phyloP scores from a whole-genome alignment of 2,329 filamentous ascomycete genomes.

The Cladosporium sp. region DNA sequence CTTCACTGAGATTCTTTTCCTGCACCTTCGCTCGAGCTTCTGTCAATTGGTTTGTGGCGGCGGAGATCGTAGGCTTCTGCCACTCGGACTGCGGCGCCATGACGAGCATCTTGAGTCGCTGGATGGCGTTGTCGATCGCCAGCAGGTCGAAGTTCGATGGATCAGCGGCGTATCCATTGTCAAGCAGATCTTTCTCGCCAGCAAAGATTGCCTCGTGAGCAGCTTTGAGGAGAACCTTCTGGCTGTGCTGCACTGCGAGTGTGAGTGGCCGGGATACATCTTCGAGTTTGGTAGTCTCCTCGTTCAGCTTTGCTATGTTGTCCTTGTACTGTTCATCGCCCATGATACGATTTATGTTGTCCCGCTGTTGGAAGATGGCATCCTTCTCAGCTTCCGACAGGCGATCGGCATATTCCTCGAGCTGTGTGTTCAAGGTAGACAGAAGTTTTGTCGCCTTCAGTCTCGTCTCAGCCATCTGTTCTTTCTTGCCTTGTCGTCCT shows the following conservation, averaged over 20 bases:
- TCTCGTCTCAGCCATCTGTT: constrained; percentile 28
- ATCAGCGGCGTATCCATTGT: constrained; percentile 20
- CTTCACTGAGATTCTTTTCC: constrained; percentile 22
- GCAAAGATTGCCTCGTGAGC: constrained; percentile 42
- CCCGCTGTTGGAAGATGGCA: constrained; percentile 32
- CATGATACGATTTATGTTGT: constrained; percentile 33
- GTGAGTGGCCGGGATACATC: constrained; percentile 31
- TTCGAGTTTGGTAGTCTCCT: constrained; percentile 28
- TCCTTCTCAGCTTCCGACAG: constrained; percentile 31
- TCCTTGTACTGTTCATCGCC: constrained; percentile 28
- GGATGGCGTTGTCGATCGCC: constrained; percentile 31
- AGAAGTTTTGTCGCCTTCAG: constrained; percentile 32
- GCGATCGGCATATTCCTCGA: constrained; percentile 36
- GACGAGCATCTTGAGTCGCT: constrained; percentile 35
- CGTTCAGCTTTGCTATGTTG: constrained; percentile 29
- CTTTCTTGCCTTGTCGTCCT: constrained; percentile 29
- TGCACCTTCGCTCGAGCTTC: constrained; percentile 31
- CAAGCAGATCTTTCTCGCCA: constrained; percentile 38
- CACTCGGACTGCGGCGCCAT: constrained; percentile 37
- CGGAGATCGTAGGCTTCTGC: constrained; percentile 35
- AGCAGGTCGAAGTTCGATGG: constrained; percentile 26
- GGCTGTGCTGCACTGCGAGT: constrained; percentile 29
- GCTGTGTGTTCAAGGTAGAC: constrained; percentile 28
- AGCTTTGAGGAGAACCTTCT: constrained; percentile 35
- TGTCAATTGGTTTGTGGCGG: constrained; percentile 34